phyloP scores from a whole-genome alignment of 495 filamentous ascomycete genomes.

The Penicillium simplicissimum region DNA sequence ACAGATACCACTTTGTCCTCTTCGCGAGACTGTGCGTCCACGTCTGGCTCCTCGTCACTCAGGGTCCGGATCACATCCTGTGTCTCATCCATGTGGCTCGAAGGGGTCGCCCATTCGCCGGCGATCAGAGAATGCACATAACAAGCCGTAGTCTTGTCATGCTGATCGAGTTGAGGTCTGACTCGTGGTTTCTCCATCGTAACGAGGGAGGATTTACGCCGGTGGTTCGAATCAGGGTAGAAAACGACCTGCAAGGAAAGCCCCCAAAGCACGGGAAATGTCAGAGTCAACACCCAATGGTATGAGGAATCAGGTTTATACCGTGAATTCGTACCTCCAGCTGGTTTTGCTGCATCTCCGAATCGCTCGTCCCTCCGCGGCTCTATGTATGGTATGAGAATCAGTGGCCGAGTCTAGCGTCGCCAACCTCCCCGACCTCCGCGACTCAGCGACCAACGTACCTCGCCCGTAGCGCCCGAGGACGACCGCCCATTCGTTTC shows the following conservation, averaged over 20 bases:
- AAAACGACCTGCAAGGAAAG: constrained; percentile 64
- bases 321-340: constrained; percentile 42
- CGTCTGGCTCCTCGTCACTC: constrained; percentile 23
- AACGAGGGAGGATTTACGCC: constrained; percentile 83
- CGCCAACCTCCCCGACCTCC: background rate
- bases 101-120: constrained; percentile 39
- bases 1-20: constrained; percentile 23
- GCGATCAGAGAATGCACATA: constrained; percentile 83
- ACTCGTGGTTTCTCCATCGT: constrained; percentile 51
- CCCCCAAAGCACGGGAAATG: background rate
- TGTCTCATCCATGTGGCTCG: constrained; percentile 26
- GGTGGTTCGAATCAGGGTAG: constrained; percentile 66
- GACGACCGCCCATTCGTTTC: constrained; percentile 13
- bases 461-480: constrained; percentile 23
- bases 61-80: constrained; percentile 31
- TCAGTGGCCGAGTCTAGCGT: constrained; percentile 17
- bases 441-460: constrained; percentile 18
- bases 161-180: constrained; percentile 37
- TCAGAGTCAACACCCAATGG: background rate
- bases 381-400: constrained; percentile 25
- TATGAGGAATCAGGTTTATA: background rate
- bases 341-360: constrained; percentile 48
- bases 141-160: constrained; percentile 64
- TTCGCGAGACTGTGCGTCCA: constrained; percentile 18
- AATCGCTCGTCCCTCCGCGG: constrained; percentile 42